phyloP scores from a whole-genome alignment of 2,329 filamentous ascomycete genomes.

The Nemania sp. region DNA sequence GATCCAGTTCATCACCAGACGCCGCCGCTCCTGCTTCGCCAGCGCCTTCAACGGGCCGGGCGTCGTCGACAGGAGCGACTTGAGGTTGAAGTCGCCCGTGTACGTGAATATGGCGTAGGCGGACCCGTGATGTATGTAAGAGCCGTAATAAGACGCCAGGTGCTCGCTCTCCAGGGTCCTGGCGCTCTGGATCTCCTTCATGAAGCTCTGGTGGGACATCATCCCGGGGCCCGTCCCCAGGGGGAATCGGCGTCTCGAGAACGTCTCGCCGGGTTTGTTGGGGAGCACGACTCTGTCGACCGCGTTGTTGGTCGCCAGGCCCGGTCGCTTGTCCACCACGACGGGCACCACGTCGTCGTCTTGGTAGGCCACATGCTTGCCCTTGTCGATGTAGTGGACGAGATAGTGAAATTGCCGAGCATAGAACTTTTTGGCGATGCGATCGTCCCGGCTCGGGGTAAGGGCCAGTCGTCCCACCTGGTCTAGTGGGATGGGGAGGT shows the following conservation, averaged over 20 bases:
- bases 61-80: conserved; percentile 67
- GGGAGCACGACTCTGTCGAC: conserved; percentile 68
- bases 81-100: conserved; percentile 67
- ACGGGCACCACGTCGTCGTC: conserved; percentile 72
- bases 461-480: conserved; percentile 67
- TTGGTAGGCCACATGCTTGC: conserved; percentile 65
- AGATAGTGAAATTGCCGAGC: conserved; percentile 72
- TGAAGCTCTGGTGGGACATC: conserved; percentile 58
- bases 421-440: conserved; percentile 71
- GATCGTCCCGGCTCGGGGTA: conserved; percentile 62
- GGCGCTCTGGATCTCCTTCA: conserved; percentile 63
- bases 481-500: conserved; percentile 70
- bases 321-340: conserved; percentile 62
- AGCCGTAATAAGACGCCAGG: conserved; percentile 71
- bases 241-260: conserved; percentile 62
- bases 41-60: conserved; percentile 66
- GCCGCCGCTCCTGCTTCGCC: conserved; percentile 61
- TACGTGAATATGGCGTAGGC: conserved; percentile 72
- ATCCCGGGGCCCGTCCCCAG: conserved; percentile 52
- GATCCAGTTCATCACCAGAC: conserved; percentile 72
- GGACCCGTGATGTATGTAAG: conserved; percentile 66
- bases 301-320: conserved; percentile 43
- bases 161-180: conserved; percentile 67
- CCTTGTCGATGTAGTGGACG: conserved; percentile 64
- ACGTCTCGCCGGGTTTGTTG: conserved; percentile 59